phyloP scores from a whole-genome alignment of 352 stramenopile genomes.

The Thalassiosira hispida region DNA sequence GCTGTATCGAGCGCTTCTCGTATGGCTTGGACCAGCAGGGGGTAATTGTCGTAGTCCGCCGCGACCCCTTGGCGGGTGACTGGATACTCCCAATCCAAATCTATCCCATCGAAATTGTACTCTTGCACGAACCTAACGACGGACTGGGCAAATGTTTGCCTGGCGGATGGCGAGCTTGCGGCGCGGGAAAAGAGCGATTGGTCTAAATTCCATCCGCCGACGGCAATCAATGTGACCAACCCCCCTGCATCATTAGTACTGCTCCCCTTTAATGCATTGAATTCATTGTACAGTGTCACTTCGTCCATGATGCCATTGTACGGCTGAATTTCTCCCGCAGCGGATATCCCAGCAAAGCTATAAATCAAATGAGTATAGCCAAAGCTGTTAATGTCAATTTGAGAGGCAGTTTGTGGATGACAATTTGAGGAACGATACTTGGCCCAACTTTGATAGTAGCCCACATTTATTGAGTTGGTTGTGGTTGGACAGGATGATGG shows the following conservation, averaged over 20 bases:
- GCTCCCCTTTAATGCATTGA: conserved; percentile 45
- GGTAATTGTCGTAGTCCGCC: conserved; percentile 47
- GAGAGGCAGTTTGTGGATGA: conserved; percentile 15
- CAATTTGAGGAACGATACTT: conserved; percentile 44
- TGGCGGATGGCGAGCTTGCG: conserved; percentile 2
- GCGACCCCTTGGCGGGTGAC: conserved; percentile 32
- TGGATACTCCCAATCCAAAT: conserved; percentile 65
- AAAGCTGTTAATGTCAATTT: conserved; percentile 24
- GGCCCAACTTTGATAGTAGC: conserved; percentile 62
- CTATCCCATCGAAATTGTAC: conserved; percentile 56
- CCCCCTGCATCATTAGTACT: conserved; percentile 21
- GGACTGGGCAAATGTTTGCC: conserved; percentile 22
- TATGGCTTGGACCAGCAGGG: conserved; percentile 30
- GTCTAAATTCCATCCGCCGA: conserved; percentile 55
- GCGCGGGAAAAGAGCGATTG: conserved; percentile 32
- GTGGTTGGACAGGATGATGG: conserved; percentile 10
- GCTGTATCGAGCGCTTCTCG: conserved; percentile 8
- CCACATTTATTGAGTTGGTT: conserved; percentile 39
- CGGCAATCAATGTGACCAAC: conserved; percentile 43
- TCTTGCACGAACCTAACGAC: conserved; percentile 28
- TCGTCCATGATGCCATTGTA: conserved; percentile 50
- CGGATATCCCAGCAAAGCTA: conserved; percentile 42
- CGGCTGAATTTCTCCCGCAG: conserved; percentile 27
- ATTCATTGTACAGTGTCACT: conserved; percentile 29
- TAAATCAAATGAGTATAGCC: conserved; percentile 59